phyloP scores from a whole-genome alignment of 805 yeast species.

The Saccharomyces mikatae region DNA sequence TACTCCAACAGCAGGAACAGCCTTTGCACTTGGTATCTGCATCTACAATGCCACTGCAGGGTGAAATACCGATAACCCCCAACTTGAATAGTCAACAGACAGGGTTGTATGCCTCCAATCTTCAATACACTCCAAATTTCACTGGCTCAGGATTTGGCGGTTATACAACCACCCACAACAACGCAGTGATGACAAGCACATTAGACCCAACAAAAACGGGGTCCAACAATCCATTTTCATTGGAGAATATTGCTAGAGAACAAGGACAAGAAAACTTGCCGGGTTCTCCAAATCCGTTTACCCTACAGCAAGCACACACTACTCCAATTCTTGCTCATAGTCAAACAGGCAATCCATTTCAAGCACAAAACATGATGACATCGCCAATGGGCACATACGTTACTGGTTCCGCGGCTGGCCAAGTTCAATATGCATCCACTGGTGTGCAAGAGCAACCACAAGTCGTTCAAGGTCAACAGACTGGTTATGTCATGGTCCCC shows the following conservation, averaged over 20 bases:
- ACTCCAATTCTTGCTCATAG: slow-evolving; percentile 13
- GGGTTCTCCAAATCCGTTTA: slow-evolving; percentile 8
- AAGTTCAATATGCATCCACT: slow-evolving; percentile 3
- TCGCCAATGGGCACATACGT: background rate
- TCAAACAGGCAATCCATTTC: slow-evolving; percentile 8
- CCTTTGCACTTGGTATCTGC: background rate
- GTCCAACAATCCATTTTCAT: slow-evolving; percentile 32
- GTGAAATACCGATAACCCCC: background rate
- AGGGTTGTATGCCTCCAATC: slow-evolving; percentile 22
- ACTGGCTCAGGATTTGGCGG: slow-evolving; percentile 58
- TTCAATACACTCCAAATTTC: slow-evolving; percentile 27
- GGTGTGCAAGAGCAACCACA: slow-evolving; percentile 4
- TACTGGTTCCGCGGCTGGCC: background rate
- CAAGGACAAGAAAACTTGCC: slow-evolving; percentile 11
- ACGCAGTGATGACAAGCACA: background rate
- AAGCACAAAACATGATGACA: background rate
- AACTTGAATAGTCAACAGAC: slow-evolving; percentile 16
- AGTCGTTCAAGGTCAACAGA: slow-evolving; percentile 4
- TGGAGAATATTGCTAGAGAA: slow-evolving; percentile 21
- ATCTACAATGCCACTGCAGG: slow-evolving; percentile 1
- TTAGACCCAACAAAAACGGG: slow-evolving; percentile 21
- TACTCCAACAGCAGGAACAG: slow-evolving; percentile 13
- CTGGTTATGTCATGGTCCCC: background rate
- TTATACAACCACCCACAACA: slow-evolving; percentile 28
- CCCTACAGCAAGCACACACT: slow-evolving; percentile 2